Base-by-base conservation (phyloP, 306 rosid genomes). In the Canavalia ensiformis region DNA sequence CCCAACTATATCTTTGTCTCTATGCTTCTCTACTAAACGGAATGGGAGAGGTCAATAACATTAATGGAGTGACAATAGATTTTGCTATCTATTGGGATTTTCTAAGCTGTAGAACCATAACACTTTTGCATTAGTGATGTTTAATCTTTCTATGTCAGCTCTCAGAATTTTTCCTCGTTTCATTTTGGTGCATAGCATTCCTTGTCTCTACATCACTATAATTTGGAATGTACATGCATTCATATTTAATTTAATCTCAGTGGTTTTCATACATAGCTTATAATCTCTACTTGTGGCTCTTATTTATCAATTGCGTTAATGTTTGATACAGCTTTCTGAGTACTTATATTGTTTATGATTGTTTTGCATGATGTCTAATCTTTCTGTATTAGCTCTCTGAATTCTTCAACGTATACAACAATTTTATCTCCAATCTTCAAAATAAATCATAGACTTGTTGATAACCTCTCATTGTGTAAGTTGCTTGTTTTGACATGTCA, bases 401-500 rank as follows among this genome's bases (percentile, higher is more conserved):
- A 66, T 68, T 66, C 75, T 74, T 78, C 4, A 13, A 13, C 77
- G 18, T 33, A 33, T 34, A 33, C 25, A 63, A 52, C 11, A 31
- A 9, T 56, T 56, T 58, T 67, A 55, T 74, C 37, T 65, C 57
- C 30, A 62, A 11, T 70, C 28, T 66, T 42, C 11, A 33, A 60
- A 57, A 18, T 42, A 50, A 41, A 66, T 68, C 52, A 33, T 10
- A 28, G 47, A 58, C 64, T 56, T 25, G 5, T 66, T 68, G 44
- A 12, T 70, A 66, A 28, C 12, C 64, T 67, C 52, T 55, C 18
- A 57, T 31, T 78, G 31, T 54, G 18, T 52, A 13, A 77, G 80
- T 68, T 75, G 50, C 51, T 81, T 84, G 33, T 69, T 75, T 75
- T 74, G 11, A 68, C 49, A 41, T 84, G 70, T 78, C 46, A 63